phyloP scores from a whole-genome alignment of 805 yeast species.

The Cyberlindnera lachancei region DNA sequence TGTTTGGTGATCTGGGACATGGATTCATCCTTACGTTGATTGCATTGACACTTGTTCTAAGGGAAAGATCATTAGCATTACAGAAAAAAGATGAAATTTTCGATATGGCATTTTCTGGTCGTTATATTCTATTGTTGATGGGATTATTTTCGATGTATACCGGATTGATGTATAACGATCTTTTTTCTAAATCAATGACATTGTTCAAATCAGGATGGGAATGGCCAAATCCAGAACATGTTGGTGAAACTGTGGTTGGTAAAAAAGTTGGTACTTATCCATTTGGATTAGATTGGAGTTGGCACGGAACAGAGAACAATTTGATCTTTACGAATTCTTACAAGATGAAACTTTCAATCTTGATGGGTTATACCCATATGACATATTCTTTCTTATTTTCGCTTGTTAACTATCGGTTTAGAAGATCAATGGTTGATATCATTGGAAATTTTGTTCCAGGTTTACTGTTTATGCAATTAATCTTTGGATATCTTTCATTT shows the following conservation, averaged over 20 bases:
- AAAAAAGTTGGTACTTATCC: constrained; percentile 61
- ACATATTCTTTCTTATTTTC: constrained; percentile 82
- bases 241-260: constrained; percentile 66
- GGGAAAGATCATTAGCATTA: constrained; percentile 62
- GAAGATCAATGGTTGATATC: constrained; percentile 68
- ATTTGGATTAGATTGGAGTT: constrained; percentile 84
- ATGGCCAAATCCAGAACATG: constrained; percentile 65
- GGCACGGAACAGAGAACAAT: constrained; percentile 97
- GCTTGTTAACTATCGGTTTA: constrained; percentile 66
- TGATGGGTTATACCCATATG: constrained; percentile 96
- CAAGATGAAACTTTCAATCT: constrained; percentile 92
- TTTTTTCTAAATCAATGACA: constrained; percentile 87
- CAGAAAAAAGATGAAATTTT: constrained; percentile 85
- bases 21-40: constrained; percentile 77
- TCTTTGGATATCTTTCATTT: constrained; percentile 85
- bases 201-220: constrained; percentile 84
- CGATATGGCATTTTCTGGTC: constrained; percentile 92
- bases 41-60: constrained; percentile 61
- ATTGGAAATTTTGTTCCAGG: constrained; percentile 94
- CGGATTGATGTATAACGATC: constrained; percentile 88
- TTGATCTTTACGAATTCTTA: constrained; percentile 88
- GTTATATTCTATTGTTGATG: constrained; percentile 88
- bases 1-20: constrained; percentile 99
- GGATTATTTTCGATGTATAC: constrained; percentile 94
- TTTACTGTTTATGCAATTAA: constrained; percentile 88